Conservation (phyloP, 257 asterid species). For the Fraxinus quadrangulata region DNA sequence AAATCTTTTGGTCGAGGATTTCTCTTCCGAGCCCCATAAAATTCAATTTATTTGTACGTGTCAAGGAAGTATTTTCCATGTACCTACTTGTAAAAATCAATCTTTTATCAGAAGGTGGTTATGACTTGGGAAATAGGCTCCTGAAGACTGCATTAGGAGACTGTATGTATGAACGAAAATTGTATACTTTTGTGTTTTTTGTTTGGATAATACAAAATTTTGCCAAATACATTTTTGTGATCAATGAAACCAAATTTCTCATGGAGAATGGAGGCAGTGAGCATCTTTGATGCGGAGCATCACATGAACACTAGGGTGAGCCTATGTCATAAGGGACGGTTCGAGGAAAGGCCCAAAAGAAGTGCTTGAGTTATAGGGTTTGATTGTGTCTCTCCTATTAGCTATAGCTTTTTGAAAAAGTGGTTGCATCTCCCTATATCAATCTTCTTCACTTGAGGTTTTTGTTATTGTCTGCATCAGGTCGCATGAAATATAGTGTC, state of each 20-base stretch:
- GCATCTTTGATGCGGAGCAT: not conserved
- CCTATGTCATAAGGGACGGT: no score
- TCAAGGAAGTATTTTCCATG: not conserved
- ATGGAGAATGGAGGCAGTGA: not conserved
- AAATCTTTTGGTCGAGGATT: not conserved
- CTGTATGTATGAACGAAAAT: not conserved
- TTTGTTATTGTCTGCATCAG: not conserved
- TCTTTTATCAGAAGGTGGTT: not conserved
- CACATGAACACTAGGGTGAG: not conserved
- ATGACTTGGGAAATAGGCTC: not conserved
- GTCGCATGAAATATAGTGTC: not conserved
- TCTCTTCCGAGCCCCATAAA: not conserved
- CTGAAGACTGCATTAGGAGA: not conserved
- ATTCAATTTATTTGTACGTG: not conserved
- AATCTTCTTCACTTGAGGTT: not conserved
- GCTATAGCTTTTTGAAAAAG: not conserved
- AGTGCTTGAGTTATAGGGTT: not conserved
- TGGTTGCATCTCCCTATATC: not conserved
- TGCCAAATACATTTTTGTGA: conserved; percentile 1
- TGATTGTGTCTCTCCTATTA: not conserved
- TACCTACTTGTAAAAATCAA: not conserved
- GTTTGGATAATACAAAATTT: not conserved
- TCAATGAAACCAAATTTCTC: not conserved
- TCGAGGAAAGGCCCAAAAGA: no score
- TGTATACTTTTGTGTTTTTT: not conserved